A percentile compares a stretch with the other conserved stretches of the same genome.
phyloP scores from a whole-genome alignment of 148 eudicot species.

The Rhododendron griersonianum region DNA sequence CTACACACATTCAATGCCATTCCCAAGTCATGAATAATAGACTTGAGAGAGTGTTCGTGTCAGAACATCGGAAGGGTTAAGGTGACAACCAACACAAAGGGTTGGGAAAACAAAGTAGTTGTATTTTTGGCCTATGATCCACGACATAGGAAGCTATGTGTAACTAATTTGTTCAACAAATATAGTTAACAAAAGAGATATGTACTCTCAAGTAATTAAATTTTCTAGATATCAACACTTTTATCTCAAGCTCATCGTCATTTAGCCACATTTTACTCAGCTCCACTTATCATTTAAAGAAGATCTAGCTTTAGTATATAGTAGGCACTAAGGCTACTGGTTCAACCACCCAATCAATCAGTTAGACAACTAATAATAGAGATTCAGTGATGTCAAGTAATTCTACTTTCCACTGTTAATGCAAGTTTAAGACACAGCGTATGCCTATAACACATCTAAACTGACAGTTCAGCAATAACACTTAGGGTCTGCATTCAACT shows the following conservation, averaged over 20 bases:
- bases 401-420: not conserved
- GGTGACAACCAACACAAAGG: not conserved
- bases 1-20: not conserved
- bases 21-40: not conserved
- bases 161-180: not conserved
- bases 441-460: not conserved
- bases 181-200: not conserved
- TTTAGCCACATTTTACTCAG: not conserved
- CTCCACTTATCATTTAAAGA: not conserved
- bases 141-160: not conserved
- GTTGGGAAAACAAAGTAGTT: not conserved
- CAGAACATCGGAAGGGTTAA: not conserved
- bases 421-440: not conserved
- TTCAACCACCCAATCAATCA: not conserved
- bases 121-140: conserved; percentile 7
- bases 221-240: not conserved
- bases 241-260: not conserved
- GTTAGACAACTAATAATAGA: not conserved
- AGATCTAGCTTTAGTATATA: not conserved
- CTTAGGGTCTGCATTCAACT: not conserved
- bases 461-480: not conserved
- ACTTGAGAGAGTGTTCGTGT: not conserved
- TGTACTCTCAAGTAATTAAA: not conserved
- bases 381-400: not conserved
- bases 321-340: not conserved